phyloP scores from a whole-genome alignment of 352 stramenopile genomes.

The Blastocystis sp. region DNA sequence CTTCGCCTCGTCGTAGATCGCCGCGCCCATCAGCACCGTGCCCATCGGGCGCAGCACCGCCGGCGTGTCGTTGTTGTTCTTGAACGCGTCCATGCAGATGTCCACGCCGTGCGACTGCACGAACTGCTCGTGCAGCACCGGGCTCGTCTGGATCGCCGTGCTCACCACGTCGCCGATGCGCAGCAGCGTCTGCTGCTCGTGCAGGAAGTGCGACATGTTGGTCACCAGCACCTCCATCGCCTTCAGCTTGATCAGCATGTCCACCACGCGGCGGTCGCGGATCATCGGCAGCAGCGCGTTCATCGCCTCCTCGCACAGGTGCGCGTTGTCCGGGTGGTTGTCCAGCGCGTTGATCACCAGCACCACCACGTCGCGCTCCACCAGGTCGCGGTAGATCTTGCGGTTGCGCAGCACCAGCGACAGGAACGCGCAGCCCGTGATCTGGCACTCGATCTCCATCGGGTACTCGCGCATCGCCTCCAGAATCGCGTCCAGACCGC shows the following conservation, averaged over 20 bases:
- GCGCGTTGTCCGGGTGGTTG: slow-evolving; percentile 55
- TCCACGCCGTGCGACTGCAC: slow-evolving; percentile 49
- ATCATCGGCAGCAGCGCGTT: slow-evolving; percentile 34
- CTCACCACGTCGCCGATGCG: slow-evolving; percentile 54
- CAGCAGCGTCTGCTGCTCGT: slow-evolving; percentile 55
- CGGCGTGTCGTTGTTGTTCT: slow-evolving; percentile 47
- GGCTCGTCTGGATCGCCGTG: slow-evolving; percentile 23
- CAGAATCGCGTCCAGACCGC: slow-evolving; percentile 67
- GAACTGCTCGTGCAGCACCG: slow-evolving; percentile 66
- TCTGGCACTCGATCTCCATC: slow-evolving; percentile 51
- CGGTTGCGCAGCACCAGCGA: slow-evolving; percentile 57
- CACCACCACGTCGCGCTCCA: slow-evolving; percentile 66
- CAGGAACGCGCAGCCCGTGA: slow-evolving; percentile 67
- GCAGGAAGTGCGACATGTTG: slow-evolving; percentile 69
- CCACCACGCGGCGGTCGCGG: slow-evolving; percentile 40
- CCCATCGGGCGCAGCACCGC: slow-evolving; percentile 62
- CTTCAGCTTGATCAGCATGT: slow-evolving; percentile 68
- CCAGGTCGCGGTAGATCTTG: slow-evolving; percentile 63
- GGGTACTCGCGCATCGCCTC: slow-evolving; percentile 55
- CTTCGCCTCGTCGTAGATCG: slow-evolving; percentile 68
- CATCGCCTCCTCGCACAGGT: slow-evolving; percentile 67
- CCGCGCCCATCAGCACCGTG: slow-evolving; percentile 58
- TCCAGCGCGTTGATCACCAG: slow-evolving; percentile 59
- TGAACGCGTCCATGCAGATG: slow-evolving; percentile 47
- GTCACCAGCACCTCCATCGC: slow-evolving; percentile 63